Evolutionary conservation across 768 basidiomycete genomes (phyloP), one percentile per base, ranked within the genome.

Genomic region (Phanerochaete sordida): DNA sequence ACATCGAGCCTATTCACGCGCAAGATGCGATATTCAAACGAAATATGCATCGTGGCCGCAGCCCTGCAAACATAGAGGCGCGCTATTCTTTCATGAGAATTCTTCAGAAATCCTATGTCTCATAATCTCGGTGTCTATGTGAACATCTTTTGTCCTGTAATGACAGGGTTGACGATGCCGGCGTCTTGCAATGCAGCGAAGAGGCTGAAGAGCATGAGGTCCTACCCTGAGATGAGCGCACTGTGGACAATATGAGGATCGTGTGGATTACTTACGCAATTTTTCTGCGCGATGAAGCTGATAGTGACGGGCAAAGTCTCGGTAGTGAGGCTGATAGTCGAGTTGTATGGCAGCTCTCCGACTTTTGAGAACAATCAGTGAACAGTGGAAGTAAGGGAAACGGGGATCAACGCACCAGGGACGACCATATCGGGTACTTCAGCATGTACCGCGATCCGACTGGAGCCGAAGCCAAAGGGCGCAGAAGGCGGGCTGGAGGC

Each of bases 391-490:
- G 24, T 16, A 27, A 7, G 28, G n/a, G 33, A 50, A 39, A n/a
- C n/a, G 45, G 21, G n/a, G 19, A 13, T n/a, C n/a, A 3, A 63
- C 69, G 47, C 55, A 71, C 70, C 61, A 3, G 71, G 71, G 11
- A 72, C 69, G 13, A 72, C 71, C 68, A 72, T 69, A 33, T 72
- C 71, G 2, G 71, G 71, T 2, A 63, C 56, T 44, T 69, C 70
- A 2, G 66, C 65, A 43, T 65, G 60, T 4, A 65, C 63, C 0
- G 68, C 61, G 26, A 72, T 64, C n/a, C 70, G 61, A 0, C 65
- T 59, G 2, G 64, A 23, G 7, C 60, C 52, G 43, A 72, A 71
- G 1, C 70, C 70, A 28, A 69, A 58, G 4, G 71, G 69, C 12
- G 66, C 60, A 35, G 55, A 61, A 0, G 70, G 66, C 1, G 71